Conservation (phyloP, 768 basidiomycete genomes). For the Phylloporus sp. region DNA sequence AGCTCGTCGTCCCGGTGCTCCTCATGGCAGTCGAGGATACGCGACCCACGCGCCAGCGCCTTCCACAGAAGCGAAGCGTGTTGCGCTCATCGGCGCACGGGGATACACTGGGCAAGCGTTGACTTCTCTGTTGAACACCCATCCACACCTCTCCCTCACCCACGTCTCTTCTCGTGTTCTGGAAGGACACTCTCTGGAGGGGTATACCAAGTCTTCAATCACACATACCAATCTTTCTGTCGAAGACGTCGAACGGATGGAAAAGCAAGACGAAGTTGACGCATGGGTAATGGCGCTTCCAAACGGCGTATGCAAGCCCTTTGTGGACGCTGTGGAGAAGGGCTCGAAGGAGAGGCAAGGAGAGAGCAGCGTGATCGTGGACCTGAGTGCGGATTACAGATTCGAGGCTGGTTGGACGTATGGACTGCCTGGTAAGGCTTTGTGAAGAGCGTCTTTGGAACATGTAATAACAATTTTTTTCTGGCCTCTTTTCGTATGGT, state of each 20-base stretch:
- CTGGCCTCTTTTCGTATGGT: conserved; percentile 4
- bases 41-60: conserved; percentile 53
- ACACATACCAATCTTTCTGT: conserved; percentile 77
- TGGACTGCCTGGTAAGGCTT: conserved; percentile 92
- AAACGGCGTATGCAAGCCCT: conserved; percentile 96
- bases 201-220: conserved; percentile 73
- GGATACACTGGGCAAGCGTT: conserved; percentile 95
- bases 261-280: conserved; percentile 85
- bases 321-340: conserved; percentile 89
- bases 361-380: conserved; percentile 71
- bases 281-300: conserved; percentile 99
- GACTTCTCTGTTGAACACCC: conserved; percentile 78
- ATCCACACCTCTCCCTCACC: conserved; percentile 85
- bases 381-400: conserved; percentile 91
- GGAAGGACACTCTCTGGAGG: conserved; percentile 72
- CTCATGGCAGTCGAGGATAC: conserved; percentile 67
- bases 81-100: conserved; percentile 94
- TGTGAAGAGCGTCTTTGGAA: conserved; percentile 33
- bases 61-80: conserved; percentile 72
- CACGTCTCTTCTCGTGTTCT: conserved; percentile 97
- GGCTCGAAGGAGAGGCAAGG: conserved; percentile 54
- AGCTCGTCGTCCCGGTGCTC: conserved; percentile 30
- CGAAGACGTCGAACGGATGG: conserved; percentile 82
- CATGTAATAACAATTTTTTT: conserved; percentile 35
- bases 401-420: conserved; percentile 97